These are phyloP conservation scores for Dissoconium aciculare DNA, from an alignment of 2,329 filamentous ascomycete genomes.

Conservation along the genomic window DNA sequence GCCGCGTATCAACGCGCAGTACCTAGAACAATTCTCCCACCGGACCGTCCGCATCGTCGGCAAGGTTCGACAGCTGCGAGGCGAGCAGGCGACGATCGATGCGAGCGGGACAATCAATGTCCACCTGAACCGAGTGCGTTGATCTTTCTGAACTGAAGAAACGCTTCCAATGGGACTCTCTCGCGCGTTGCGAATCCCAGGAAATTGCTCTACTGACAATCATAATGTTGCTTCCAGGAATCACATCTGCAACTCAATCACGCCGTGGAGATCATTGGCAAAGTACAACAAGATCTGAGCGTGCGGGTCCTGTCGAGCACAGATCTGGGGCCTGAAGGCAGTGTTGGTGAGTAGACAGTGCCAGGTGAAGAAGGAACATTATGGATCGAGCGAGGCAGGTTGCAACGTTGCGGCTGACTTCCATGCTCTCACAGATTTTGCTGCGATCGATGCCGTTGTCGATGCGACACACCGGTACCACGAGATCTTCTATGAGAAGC, in stretches of 20 bases:
- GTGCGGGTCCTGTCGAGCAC: constrained; percentile 55
- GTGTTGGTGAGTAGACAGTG: constrained; percentile 47
- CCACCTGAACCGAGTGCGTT: constrained; percentile 55
- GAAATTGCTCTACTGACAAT: too few species aligned
- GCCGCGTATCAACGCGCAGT: constrained; percentile 67
- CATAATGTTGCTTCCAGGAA: constrained; percentile 38
- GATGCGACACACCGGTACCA: constrained; percentile 72
- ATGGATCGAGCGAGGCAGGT: too few species aligned
- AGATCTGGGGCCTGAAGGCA: constrained; percentile 46
- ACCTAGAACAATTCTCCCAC: constrained; percentile 58
- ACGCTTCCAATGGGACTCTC: background rate
- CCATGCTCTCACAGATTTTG: constrained; percentile 64
- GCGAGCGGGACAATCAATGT: constrained; percentile 62
- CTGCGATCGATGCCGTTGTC: constrained; percentile 61
- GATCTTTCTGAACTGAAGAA: constrained; percentile 13
- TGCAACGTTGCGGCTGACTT: too few species aligned
- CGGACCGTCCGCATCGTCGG: constrained; percentile 72
- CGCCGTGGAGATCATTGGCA: constrained; percentile 63
- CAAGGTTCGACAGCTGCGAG: constrained; percentile 67
- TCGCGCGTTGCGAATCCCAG: too few species aligned
- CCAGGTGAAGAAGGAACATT: too few species aligned
- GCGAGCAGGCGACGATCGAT: constrained; percentile 67
- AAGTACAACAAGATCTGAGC: constrained; percentile 58
- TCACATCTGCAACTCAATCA: constrained; percentile 54
- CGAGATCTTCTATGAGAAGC: constrained; percentile 58